phyloP scores from a whole-genome alignment of 2,329 filamentous ascomycete species.

The Neopestalotiopsis sp. region DNA sequence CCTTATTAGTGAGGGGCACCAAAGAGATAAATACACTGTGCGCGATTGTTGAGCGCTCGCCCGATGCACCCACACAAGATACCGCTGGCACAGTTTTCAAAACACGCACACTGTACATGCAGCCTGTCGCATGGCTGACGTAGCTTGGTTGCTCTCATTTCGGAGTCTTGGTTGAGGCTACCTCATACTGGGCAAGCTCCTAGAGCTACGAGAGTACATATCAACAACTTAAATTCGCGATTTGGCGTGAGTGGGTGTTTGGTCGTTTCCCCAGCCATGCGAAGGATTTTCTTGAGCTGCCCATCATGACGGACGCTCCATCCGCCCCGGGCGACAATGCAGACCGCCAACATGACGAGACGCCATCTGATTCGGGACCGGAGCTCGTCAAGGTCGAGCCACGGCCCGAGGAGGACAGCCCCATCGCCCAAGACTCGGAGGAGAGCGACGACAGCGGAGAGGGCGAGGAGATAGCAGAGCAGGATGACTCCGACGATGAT shows the following conservation, averaged over 20 bases:
- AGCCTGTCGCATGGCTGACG: not conserved
- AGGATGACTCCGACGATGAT: slow-evolving; percentile 64
- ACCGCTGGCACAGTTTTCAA: not conserved
- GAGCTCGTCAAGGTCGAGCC: slow-evolving; percentile 23
- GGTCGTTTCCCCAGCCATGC: slow-evolving; percentile 27
- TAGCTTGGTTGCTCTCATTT: slow-evolving; percentile 10
- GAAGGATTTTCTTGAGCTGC: slow-evolving; percentile 27
- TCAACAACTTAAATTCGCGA: slow-evolving; percentile 12
- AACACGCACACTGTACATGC: not conserved
- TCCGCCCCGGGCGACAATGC: slow-evolving; percentile 38
- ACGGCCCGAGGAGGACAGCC: slow-evolving; percentile 26
- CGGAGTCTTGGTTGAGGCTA: slow-evolving; percentile 8
- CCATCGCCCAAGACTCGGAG: slow-evolving; percentile 23
- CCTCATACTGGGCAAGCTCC: not conserved
- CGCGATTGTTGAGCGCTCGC: not conserved
- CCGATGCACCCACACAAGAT: not conserved
- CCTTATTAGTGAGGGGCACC: slow-evolving; percentile 10
- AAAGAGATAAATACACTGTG: not conserved
- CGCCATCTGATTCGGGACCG: slow-evolving; percentile 23
- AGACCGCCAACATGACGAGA: slow-evolving; percentile 15
- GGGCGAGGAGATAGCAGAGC: slow-evolving; percentile 50
- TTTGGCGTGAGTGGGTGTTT: slow-evolving; percentile 12
- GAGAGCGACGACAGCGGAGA: slow-evolving; percentile 43
- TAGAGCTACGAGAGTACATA: not conserved
- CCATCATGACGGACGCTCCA: slow-evolving; percentile 50